Evolutionary conservation across 2,329 filamentous ascomycete species (phyloP).

Genomic region (Colletotrichum tabaci): DNA sequence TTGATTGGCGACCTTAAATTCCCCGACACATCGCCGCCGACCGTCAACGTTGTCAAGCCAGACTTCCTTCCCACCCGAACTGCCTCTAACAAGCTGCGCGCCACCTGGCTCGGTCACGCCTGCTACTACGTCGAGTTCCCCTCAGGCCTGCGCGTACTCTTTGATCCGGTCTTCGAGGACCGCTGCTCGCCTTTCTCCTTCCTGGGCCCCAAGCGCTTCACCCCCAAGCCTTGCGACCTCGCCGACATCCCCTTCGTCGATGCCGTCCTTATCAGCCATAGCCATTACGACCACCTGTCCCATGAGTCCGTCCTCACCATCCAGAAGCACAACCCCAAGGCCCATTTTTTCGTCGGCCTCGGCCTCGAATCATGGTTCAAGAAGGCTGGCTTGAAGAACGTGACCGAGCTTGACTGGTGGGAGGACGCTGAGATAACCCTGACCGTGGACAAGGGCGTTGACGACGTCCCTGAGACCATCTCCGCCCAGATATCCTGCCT

Average conservation of each 20-base stretch:
- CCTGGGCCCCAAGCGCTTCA: slow-evolving; percentile 83
- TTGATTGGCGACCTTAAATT: slow-evolving; percentile 57
- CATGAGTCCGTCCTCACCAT: slow-evolving; percentile 82
- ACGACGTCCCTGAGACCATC: slow-evolving; percentile 64
- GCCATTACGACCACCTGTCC: slow-evolving; percentile 93
- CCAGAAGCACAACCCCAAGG: slow-evolving; percentile 78
- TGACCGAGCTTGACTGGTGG: slow-evolving; percentile 97
- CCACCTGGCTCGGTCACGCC: slow-evolving; percentile 96
- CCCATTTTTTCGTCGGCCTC: slow-evolving; percentile 89
- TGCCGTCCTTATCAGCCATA: slow-evolving; percentile 87
- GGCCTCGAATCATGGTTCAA: slow-evolving; percentile 89
- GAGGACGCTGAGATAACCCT: slow-evolving; percentile 83
- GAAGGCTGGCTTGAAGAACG: slow-evolving; percentile 77
- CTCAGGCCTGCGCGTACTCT: slow-evolving; percentile 86
- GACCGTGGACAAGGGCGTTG: slow-evolving; percentile 53
- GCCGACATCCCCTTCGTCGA: slow-evolving; percentile 84
- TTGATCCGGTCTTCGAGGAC: slow-evolving; percentile 93
- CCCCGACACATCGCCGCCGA: slow-evolving; percentile 76
- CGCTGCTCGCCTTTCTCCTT: slow-evolving; percentile 84
- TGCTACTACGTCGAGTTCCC: slow-evolving; percentile 96
- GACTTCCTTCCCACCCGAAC: slow-evolving; percentile 75
- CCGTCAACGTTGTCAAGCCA: slow-evolving; percentile 77
- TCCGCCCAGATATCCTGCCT: slow-evolving; percentile 82
- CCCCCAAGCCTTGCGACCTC: slow-evolving; percentile 81
- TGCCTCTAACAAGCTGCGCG: slow-evolving; percentile 74